Conservation (phyloP, 768 basidiomycete genomes). For the Postia placenta region DNA sequence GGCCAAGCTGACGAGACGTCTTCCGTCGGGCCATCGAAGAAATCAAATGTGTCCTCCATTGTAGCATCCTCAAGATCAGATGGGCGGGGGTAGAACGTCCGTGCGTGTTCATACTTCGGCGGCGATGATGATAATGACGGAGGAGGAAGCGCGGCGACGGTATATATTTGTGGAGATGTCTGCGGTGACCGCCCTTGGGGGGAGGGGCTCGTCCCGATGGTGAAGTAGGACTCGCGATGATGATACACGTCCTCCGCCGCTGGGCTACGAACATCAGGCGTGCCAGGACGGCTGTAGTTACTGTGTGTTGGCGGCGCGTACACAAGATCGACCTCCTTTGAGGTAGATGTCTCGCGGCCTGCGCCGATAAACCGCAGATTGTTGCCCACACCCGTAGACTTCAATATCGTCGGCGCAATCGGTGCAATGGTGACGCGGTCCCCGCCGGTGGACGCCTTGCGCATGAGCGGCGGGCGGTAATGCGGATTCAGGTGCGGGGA, state of each 20-base stretch:
- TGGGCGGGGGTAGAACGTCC: conserved; percentile 19
- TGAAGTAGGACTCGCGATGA: conserved; percentile 31
- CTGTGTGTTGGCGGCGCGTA: conserved; percentile 51
- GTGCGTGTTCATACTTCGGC: conserved; percentile 3
- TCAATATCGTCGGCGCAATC: conserved; percentile 80
- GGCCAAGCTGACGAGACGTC: conserved; percentile 27
- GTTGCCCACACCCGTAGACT: conserved; percentile 58
- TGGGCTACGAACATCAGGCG: conserved; percentile 15
- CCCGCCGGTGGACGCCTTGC: conserved; percentile 30
- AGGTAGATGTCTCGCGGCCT: conserved; percentile 13
- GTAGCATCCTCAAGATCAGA: neutral
- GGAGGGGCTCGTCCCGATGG: conserved; percentile 23
- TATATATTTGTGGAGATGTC: conserved; percentile 15
- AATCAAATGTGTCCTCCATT: conserved; percentile 46
- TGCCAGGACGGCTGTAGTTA: conserved; percentile 21
- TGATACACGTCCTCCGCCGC: conserved; percentile 28
- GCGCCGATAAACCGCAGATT: conserved; percentile 23
- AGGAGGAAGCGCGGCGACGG: conserved; percentile 15
- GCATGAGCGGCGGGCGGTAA: conserved; percentile 23
- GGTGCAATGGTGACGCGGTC: conserved; percentile 67
- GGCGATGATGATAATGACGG: conserved; percentile 12
- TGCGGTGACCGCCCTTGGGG: conserved; percentile 12
- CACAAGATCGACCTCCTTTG: conserved; percentile 53
- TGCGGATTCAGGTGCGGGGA: conserved; percentile 11
- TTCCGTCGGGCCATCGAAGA: conserved; percentile 48